Conservation (phyloP, 2,329 filamentous ascomycete genomes). For the Cladophialophora carrionii region DNA sequence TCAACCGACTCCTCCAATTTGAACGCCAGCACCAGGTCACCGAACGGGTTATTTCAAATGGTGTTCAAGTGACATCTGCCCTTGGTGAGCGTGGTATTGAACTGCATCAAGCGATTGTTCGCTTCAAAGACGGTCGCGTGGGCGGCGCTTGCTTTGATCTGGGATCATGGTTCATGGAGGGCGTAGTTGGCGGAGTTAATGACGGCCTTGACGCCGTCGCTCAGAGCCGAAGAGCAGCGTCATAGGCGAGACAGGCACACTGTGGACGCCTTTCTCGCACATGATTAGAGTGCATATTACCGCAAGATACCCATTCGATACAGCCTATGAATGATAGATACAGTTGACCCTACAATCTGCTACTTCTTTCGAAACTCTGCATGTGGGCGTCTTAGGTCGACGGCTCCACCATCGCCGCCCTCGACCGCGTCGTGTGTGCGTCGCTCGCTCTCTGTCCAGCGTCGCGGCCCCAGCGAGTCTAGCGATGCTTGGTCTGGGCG, state of each 20-base stretch:
- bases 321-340: neutral
- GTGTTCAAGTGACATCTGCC: conserved; percentile 58
- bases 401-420: neutral
- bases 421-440: neutral
- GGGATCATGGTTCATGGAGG: conserved; percentile 64
- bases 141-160: conserved; percentile 61
- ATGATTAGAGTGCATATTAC: neutral
- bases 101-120: conserved; percentile 60
- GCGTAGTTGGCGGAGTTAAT: conserved; percentile 67
- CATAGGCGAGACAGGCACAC: conserved; percentile 45
- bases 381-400: neutral
- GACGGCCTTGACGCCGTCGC: conserved; percentile 54
- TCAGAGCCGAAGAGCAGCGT: conserved; percentile 50
- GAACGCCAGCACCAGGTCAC: conserved; percentile 70
- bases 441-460: neutral
- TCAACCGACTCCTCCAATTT: conserved; percentile 49
- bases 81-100: conserved; percentile 58
- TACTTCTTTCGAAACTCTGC: too few relatives aligned
- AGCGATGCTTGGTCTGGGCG: conserved; percentile 13
- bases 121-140: conserved; percentile 67
- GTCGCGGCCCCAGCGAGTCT: neutral
- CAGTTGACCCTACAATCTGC: neutral
- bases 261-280: neutral
- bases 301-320: conserved; percentile 2
- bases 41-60: conserved; percentile 58